Evolutionary conservation across 1,284 basidiomycete genomes (phyloP), one percentile per base, ranked within the genome.

Genomic region (Rhodotorula glutinis): DNA sequence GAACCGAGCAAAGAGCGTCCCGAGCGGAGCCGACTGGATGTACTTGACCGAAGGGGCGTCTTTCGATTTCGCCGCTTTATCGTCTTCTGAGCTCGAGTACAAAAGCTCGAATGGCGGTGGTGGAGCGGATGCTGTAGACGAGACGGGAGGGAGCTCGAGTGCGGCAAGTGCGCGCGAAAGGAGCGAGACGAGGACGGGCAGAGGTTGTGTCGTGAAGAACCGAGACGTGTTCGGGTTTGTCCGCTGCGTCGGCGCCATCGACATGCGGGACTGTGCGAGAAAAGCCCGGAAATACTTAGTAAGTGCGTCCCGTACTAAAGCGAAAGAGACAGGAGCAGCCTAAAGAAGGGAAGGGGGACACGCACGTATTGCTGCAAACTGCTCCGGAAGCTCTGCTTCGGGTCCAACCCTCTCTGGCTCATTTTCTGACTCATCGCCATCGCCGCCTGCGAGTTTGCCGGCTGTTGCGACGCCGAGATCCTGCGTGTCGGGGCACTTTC

Each of bases 201-300:
- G 53, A 2, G 66, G 57, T 5, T 57, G 43, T 10, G 64, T 66
- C 21, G 69, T 59, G 65, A 73, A 73, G 62, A 75, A 75, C 51
- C 73, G 71, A 2, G 69, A 67, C 23, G 71, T 53, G 58, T 73
- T 69, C 8, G 73, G 66, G 52, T 73, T 75, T 17, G 66, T 66
- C 4, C 65, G 60, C 61, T 76, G 75, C 9, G 75, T 73, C 4
- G 75, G 74, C 9, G 75, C 75, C 62, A 76, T 72, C 49, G 71
- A 73, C 5, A 73, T 63, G 57, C 63, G 65, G 9, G 75, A 76
- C 75, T 76, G 63, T 14, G 17, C 19, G 38, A 5, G 23, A 11
- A 3, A 19, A 43, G 8, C 40, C 40, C 21, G 29, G 33, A 17
- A 25, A 17, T 43, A 9, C 9, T 9, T 17, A 43, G 9, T 43